Base-by-base conservation (phyloP, 2,329 filamentous ascomycete species). In the Ophiostoma montium region DNA sequence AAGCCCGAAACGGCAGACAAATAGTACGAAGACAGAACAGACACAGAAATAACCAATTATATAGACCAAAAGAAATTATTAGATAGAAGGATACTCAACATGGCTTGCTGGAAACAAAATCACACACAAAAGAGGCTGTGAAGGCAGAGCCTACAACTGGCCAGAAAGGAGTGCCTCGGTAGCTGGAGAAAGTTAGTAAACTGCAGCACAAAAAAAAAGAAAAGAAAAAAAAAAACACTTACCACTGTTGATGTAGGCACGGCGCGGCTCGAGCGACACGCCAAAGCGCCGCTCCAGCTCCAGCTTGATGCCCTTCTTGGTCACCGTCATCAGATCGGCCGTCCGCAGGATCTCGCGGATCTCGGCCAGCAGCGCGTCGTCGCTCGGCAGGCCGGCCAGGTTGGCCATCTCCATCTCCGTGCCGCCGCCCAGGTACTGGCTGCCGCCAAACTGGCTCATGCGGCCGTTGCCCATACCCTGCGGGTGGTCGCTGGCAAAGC, bases 221-320 rank as follows among this genome's bases (percentile, higher is more conserved):
- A n/a, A 9, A 42, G 30, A 13, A 16, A 15, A 23, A 16, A 36
- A 44, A 4, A 19, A 13, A 38, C 55, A 76, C 83, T 68, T 80
- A 90, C 85, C 85, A 69, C 82, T 88, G 65, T 88, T 89, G 63
- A 98, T 96, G 66, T 95, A 98, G 51, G 86, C 80, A 66, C 89
- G 83, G 75, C 86, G 94, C 48, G 80, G 72, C 63, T 96, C 89
- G 52, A 98, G 75, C 52, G 81, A 78, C 54, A 94, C 81, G 53
- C 85, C 86, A 61, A 98, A 98, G 54, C 89, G 78, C 60, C 80
- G 79, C 73, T 98, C 92, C 51, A 98, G 70, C 70, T 98, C 92
- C 57, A 78, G 69, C 75, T 96, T 96, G 67, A 98, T 85, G 59
- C 85, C 87, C 78, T 98, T 98, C 80, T 98, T 98, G 56, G 92